These are phyloP conservation scores for Citrullus amarus DNA, from an alignment of 306 rosid species.

Conservation along the genomic window DNA sequence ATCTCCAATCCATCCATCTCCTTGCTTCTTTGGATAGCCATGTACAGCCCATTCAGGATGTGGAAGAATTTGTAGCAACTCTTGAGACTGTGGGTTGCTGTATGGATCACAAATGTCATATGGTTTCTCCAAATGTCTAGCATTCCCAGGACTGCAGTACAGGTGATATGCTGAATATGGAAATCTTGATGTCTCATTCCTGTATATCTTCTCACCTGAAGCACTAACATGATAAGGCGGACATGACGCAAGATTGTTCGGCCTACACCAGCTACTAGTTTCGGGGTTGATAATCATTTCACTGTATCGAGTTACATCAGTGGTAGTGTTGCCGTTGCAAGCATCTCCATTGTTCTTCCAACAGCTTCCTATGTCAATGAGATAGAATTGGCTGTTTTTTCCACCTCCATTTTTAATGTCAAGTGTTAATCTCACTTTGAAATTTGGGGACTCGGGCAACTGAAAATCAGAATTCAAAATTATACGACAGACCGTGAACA, in stretches of 20 bases:
- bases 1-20: constrained; percentile 53
- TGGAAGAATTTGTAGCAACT: constrained; percentile 46
- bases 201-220: constrained; percentile 25
- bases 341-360: constrained; percentile 48
- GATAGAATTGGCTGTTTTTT: constrained; percentile 34
- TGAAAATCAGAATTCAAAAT: not conserved
- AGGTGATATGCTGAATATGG: constrained; percentile 48
- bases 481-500: not conserved
- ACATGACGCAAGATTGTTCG: constrained; percentile 32
- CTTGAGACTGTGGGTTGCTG: constrained; percentile 52
- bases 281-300: constrained; percentile 47
- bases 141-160: constrained; percentile 44
- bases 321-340: constrained; percentile 29
- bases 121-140: constrained; percentile 24
- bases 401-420: constrained; percentile 38
- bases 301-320: constrained; percentile 42
- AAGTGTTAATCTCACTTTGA: constrained; percentile 33
- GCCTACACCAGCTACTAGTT: constrained; percentile 25
- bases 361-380: constrained; percentile 39
- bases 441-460: constrained; percentile 42
- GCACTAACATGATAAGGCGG: constrained; percentile 36
- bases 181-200: constrained; percentile 40
- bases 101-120: constrained; percentile 47
- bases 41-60: constrained; percentile 49
- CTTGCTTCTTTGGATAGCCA: constrained; percentile 38